Evolutionary conservation across 2,329 filamentous ascomycete species (phyloP).

Genomic region (Sporothrix protearum): DNA sequence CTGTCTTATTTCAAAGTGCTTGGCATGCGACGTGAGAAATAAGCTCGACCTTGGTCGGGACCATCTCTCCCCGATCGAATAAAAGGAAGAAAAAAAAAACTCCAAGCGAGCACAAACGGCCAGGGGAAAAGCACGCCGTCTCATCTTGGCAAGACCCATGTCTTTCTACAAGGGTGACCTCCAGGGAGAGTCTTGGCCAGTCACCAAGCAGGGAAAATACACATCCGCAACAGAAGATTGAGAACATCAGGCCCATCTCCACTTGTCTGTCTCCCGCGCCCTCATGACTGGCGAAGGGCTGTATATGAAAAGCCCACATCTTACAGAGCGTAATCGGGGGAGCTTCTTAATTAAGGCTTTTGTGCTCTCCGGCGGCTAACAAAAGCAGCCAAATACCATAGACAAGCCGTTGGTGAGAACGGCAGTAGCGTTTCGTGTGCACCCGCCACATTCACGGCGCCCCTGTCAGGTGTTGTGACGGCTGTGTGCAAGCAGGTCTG

Average conservation of each 20-base stretch:
- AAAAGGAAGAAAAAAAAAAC: not conserved
- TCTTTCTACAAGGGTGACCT: not conserved
- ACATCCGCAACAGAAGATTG: not conserved
- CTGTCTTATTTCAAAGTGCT: not conserved
- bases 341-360: not conserved
- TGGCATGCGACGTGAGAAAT: not conserved
- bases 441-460: not conserved
- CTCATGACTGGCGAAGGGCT: not conserved
- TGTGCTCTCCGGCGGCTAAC: conserved; percentile 6
- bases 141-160: not conserved
- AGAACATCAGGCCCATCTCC: not conserved
- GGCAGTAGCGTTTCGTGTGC: conserved; percentile 3
- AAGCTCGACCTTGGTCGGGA: not conserved
- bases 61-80: not conserved
- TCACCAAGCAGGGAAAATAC: not conserved
- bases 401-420: conserved; percentile 12
- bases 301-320: conserved; percentile 5
- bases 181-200: not conserved
- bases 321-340: not conserved
- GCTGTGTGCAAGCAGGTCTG: not conserved
- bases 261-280: not conserved
- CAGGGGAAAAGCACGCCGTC: not conserved
- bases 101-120: not conserved
- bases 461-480: not conserved
- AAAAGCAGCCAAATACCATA: not conserved